phyloP scores from a whole-genome alignment of 805 yeast genomes.

The Ogataea degrootiae region DNA sequence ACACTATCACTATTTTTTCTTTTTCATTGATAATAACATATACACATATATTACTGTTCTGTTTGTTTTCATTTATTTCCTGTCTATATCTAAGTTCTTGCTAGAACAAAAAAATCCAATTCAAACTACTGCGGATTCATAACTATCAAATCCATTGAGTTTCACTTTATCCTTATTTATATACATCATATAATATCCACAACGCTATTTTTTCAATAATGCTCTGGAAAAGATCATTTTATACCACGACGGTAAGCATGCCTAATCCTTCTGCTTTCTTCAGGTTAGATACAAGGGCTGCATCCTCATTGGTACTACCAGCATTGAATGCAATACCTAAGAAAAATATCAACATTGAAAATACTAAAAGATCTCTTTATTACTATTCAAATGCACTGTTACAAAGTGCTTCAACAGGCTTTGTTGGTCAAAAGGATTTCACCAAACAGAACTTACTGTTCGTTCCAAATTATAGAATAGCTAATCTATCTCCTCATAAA shows the following conservation, averaged over 20 bases:
- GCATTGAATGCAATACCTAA: background rate
- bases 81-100: too few relatives aligned
- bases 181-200: background rate
- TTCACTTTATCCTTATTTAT: too few relatives aligned
- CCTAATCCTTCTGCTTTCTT: background rate
- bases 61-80: too few relatives aligned
- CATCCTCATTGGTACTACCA: background rate
- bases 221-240: conserved; percentile 28
- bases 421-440: background rate
- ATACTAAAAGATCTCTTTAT: conserved; percentile 7
- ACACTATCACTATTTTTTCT: too few relatives aligned
- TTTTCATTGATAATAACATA: too few relatives aligned
- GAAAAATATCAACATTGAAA: background rate
- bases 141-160: too few relatives aligned
- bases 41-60: too few relatives aligned
- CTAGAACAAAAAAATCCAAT: too few relatives aligned
- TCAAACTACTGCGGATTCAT: too few relatives aligned
- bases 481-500: conserved; percentile 2
- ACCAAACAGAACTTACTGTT: conserved; percentile 16
- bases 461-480: conserved; percentile 24
- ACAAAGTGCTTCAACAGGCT: conserved; percentile 6
- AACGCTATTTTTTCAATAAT: conserved; percentile 11
- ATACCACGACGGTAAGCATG: background rate
- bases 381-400: conserved; percentile 21
- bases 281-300: background rate